These are phyloP conservation scores for Chimonanthus praecox DNA, from an alignment of 164 flowering plant species.

Conservation along the genomic window DNA sequence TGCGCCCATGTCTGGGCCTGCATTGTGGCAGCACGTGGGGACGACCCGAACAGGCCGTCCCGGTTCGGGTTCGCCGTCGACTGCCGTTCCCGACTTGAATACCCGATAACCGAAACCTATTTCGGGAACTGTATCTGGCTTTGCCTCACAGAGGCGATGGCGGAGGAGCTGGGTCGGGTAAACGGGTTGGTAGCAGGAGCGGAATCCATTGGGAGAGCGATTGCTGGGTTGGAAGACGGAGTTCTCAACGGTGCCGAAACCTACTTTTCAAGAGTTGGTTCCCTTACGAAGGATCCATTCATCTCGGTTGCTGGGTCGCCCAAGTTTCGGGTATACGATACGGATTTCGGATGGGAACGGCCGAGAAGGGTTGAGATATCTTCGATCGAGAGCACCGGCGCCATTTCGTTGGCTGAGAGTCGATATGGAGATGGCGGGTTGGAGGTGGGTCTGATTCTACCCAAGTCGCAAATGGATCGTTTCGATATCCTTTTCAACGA, in stretches of 20 bases:
- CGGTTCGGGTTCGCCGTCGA: constrained; percentile 26
- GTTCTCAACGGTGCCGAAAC: constrained; percentile 7
- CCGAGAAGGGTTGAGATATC: constrained; percentile 29
- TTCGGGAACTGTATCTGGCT: constrained; percentile 27
- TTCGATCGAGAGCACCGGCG: constrained; percentile 20
- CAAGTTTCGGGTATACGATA: constrained; percentile 26
- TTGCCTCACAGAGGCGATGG: background rate
- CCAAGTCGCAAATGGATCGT: constrained; percentile 19
- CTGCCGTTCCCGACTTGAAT: constrained; percentile 26
- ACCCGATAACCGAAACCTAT: constrained; percentile 16
- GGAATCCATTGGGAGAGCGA: constrained; percentile 18
- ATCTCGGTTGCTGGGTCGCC: constrained; percentile 35
- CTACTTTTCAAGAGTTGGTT: background rate
- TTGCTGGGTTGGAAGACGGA: constrained; percentile 4
- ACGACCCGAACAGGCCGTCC: background rate
- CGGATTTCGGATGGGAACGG: constrained; percentile 46
- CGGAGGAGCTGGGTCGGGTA: constrained; percentile 13
- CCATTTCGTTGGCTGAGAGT: constrained; percentile 26
- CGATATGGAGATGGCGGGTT: constrained; percentile 13
- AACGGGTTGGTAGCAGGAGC: constrained; percentile 20
- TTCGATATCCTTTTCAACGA: constrained; percentile 21
- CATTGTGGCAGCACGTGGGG: constrained; percentile 15
- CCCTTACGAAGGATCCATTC: background rate
- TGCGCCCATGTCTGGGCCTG: constrained; percentile 41
- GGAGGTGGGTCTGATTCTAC: constrained; percentile 23